Evolutionary conservation across 345 rosid genomes (phyloP), one percentile per base, ranked within the genome.

Genomic region (Cardamine resedifolia): DNA sequence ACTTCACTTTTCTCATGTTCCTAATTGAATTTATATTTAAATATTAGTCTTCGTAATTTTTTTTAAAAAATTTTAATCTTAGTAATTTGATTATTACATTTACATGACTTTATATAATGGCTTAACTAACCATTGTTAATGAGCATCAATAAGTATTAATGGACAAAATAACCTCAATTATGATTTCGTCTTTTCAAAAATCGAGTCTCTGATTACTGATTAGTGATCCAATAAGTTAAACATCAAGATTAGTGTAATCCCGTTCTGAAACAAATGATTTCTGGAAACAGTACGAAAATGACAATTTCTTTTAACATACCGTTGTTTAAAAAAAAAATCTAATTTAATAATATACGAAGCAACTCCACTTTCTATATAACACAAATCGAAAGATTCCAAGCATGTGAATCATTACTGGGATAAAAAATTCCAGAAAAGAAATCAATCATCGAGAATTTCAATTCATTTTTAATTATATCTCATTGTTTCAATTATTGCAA

Each of bases 1-100:
- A 88, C 72, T 93, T 93, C 71, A 89, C 11, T 59, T 85, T 87
- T 76, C 98, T 83, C 11, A 93, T 85, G 79, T 87, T 87, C 81
- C 96, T 90, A 83, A 9, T 16, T 9, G 7, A n/a, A 31, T 51
- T 44, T 21, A 15, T 20, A 43, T 19, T 44, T 19, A n/a, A 44
- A 12, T 64, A 63, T 30, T 12, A 64, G 27, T 60, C 3, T 59
- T 14, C 50, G 8, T 43, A 16, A 28, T 16, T 27, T 0, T n/a
- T n/a, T n/a, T n/a, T n/a, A n/a, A n/a, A n/a, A n/a, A 44, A 12
- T 64, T 44, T 30, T 12, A 64, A 18, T 60, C 3, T 59, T 14
- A 61, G 8, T 43, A 16, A 28, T 16, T 27, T 0, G 5, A 62
- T 60, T 27, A 20, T 62, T 51, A 52, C 36, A 20, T 52, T 68